phyloP scores from a whole-genome alignment of 73 alveolate species.

The Blepharisma stoltei region DNA sequence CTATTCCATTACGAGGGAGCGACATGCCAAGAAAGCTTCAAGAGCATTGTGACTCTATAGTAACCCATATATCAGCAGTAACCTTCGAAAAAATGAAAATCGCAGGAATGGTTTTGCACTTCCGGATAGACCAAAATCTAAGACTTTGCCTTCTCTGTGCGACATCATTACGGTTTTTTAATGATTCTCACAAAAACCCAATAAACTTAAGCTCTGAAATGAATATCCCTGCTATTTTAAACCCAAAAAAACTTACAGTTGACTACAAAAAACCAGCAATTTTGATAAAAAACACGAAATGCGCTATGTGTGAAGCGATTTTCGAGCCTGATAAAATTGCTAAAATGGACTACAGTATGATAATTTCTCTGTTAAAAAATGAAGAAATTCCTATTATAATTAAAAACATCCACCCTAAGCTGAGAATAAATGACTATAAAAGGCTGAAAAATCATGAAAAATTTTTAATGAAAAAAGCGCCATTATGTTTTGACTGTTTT shows the following conservation, averaged over 20 bases:
- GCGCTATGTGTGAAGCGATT: background rate
- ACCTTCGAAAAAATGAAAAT: conserved; percentile 79
- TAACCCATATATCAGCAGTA: conserved; percentile 76
- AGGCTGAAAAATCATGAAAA: background rate
- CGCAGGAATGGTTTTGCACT: conserved; percentile 81
- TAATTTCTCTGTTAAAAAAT: background rate
- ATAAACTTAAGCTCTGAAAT: background rate
- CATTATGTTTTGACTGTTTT: conserved; percentile 2
- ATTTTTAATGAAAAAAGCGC: background rate
- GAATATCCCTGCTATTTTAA: background rate
- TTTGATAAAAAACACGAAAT: conserved; percentile 2
- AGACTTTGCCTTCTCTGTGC: conserved; percentile 81
- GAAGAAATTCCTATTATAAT: conserved; percentile 2
- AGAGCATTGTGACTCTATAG: conserved; percentile 73
- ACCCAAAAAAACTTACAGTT: conserved; percentile 12
- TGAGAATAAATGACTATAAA: background rate
- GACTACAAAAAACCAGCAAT: background rate
- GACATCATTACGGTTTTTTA: conserved; percentile 63
- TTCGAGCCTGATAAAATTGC: background rate
- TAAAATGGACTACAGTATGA: background rate
- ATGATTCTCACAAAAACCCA: background rate
- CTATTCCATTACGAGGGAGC: conserved; percentile 78
- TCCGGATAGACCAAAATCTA: conserved; percentile 69
- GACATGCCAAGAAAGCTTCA: conserved; percentile 70
- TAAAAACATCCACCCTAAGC: background rate